Base-by-base conservation (phyloP, 257 asterid genomes). In the Perilla frutescens region DNA sequence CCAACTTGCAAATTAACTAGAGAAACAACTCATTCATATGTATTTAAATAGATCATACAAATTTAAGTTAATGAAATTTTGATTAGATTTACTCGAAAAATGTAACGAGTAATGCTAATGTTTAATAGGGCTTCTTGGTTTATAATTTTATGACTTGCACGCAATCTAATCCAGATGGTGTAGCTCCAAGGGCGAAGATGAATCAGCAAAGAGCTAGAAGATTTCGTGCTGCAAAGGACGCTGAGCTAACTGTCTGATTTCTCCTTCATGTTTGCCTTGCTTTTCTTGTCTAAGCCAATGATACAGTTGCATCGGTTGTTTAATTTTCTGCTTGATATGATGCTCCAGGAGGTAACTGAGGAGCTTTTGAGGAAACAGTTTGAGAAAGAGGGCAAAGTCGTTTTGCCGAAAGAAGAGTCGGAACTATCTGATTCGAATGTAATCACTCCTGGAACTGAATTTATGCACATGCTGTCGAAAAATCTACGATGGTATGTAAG, bases 111-210 rank as follows among this genome's bases (percentile, higher is more conserved):
- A 26, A 50, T 58, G 10, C 8, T 50, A n/a, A 32, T 36, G 9
- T 68, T 66, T 29, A n/a, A 5, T 20, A 1, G 15, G 44, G 9
- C 14, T 55, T 56, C 58, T 41, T 29, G 4, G 8, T 36, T 29
- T 13, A 11, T 47, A 1, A 66, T 51, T 36, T 34, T 54, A 6
- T 3, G 7, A 69, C 47, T 37, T 13, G 43, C 6, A 6, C 29
- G 36, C 29, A 59, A 14, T 50, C 3, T 34, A 15, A 12, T 62
- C 13, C 81, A 90, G 94, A 90, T 74, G 94, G 96, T 7, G 94
- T 86, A 44, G 94, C 94, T 31, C 92, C 96, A 1, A 79, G 92
- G 51, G 96, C 96, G 0, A 90, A 90, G 51, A 85, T 88, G 94
- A 88, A 90, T 66, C 91, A 82, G 20, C 89, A 82, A 9, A 37